Base-by-base conservation (phyloP, 2,329 filamentous ascomycete genomes). In the Cryphonectria carpinicola region DNA sequence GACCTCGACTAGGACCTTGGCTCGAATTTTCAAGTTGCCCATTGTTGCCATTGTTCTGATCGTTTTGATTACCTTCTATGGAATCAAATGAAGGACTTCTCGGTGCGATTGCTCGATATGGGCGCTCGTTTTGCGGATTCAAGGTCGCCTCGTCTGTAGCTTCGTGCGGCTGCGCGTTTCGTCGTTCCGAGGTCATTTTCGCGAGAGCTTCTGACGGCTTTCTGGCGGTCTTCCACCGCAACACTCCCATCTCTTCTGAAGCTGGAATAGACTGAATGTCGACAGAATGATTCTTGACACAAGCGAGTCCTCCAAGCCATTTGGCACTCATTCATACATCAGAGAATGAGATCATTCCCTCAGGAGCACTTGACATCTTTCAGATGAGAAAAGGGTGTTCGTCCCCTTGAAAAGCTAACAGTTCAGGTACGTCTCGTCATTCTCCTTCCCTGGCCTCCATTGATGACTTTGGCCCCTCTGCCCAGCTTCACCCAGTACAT, bases 221-320 rank as follows among this genome's bases (percentile, higher is more conserved):
- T 35, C 13, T 56, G 13, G 22, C 32, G 39, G 19, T 56, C 19
- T 39, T 7, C 32, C 64, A 54, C 19, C 32, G 32, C n/a, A 66
- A 49, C 19, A 66, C 64, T 56, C 46, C 64, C 64, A 66, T 66
- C 54, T 13, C 49, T 37, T 41, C 39, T 28, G n/a, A 19, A 28
- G 22, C 8, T 25, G 61, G n/a, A 7, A 6, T 11, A 10, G 39
- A 14, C 11, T 5, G 25, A 65, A n/a, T 22, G 14, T 37, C 35
- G 13, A 14, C 13, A 35, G 54, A 58, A 32, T 35, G 25, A 58
- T 7, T 19, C 6, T 8, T 4, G 6, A 58, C 28, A 19, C 14
- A 58, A 3, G 6, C 10, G 8, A 32, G 13, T 32, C 28, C 25
- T 32, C 2, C 4, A 13, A 58, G 28, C 25, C 25, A 32, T 32